A percentile compares a stretch with the other conserved stretches of the same genome.
Conservation (phyloP, 2,329 filamentous ascomycete species). For the Ceratocystis papillata region DNA sequence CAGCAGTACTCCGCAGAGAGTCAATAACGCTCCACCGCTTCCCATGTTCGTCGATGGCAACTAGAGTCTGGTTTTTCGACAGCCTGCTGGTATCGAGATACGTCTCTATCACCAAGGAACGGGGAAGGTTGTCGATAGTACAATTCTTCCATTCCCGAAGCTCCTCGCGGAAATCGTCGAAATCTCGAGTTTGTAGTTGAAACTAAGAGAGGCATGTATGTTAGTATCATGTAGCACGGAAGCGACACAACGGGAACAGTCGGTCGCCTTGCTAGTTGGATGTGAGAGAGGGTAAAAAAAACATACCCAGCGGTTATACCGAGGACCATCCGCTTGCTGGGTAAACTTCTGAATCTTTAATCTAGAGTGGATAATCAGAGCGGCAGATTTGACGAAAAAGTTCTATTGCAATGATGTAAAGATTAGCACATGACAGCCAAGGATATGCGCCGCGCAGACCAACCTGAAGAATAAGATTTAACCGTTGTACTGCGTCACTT, state of each 20-base stretch:
- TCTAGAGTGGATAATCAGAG: constrained; percentile 72
- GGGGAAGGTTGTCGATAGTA: constrained; percentile 66
- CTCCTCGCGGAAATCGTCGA: constrained; percentile 74
- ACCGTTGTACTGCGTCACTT: constrained; percentile 58
- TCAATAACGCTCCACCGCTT: constrained; percentile 89
- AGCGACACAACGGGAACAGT: not conserved
- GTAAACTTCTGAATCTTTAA: constrained; percentile 51
- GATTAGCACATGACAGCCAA: constrained; percentile 6
- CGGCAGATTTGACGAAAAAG: constrained; percentile 77
- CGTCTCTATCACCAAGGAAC: constrained; percentile 78
- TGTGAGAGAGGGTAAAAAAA: not conserved
- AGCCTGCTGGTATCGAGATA: constrained; percentile 73
- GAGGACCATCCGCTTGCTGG: constrained; percentile 37
- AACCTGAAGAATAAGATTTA: constrained; percentile 91
- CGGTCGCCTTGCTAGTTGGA: not conserved
- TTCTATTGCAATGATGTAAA: constrained; percentile 49
- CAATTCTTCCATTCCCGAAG: constrained; percentile 71
- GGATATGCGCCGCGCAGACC: constrained; percentile 18
- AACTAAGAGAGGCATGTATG: constrained; percentile 48
- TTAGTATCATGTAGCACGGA: constrained; percentile 21
- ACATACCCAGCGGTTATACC: constrained; percentile 79
- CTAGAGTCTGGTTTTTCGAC: constrained; percentile 73
- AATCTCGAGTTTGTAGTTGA: constrained; percentile 87
- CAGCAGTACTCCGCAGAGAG: constrained; percentile 55
- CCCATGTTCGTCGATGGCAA: constrained; percentile 76